phyloP scores from a whole-genome alignment of 257 asterid genomes.

The Nicotiana attenuata region DNA sequence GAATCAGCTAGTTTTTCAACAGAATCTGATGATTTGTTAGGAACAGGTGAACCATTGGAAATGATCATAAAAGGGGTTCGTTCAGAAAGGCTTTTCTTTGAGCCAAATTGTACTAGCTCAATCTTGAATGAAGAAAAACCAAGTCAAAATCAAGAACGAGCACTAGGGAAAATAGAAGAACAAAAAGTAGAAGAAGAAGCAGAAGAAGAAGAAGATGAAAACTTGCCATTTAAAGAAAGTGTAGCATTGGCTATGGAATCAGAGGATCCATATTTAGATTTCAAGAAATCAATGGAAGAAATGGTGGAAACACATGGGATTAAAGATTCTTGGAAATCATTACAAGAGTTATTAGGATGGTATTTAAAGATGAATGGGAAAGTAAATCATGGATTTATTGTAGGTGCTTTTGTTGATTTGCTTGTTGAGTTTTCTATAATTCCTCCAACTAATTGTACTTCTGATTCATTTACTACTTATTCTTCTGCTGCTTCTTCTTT shows the following conservation, averaged over 20 bases:
- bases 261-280: conserved; percentile 30
- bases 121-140: not conserved
- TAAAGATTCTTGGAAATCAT: conserved; percentile 22
- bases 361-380: conserved; percentile 29
- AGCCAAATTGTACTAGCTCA: conserved; percentile 25
- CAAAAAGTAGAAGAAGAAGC: not conserved
- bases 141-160: not conserved
- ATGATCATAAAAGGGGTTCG: conserved; percentile 16
- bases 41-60: conserved; percentile 8
- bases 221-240: conserved; percentile 17
- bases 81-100: conserved; percentile 22
- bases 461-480: conserved; percentile 2
- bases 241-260: conserved; percentile 28
- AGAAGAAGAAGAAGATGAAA: not conserved
- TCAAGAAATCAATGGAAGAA: conserved; percentile 36
- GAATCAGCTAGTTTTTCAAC: conserved; percentile 41
- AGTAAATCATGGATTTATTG: conserved; percentile 23
- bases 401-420: conserved; percentile 31
- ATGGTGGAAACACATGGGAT: conserved; percentile 29
- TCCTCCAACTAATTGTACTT: not conserved
- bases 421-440: conserved; percentile 10
- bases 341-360: conserved; percentile 29
- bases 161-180: not conserved
- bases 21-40: conserved; percentile 22
- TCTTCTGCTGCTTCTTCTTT: conserved; percentile 20